Base-by-base conservation (phyloP, 176 grass and related monocot genomes). In the Canna indica region DNA sequence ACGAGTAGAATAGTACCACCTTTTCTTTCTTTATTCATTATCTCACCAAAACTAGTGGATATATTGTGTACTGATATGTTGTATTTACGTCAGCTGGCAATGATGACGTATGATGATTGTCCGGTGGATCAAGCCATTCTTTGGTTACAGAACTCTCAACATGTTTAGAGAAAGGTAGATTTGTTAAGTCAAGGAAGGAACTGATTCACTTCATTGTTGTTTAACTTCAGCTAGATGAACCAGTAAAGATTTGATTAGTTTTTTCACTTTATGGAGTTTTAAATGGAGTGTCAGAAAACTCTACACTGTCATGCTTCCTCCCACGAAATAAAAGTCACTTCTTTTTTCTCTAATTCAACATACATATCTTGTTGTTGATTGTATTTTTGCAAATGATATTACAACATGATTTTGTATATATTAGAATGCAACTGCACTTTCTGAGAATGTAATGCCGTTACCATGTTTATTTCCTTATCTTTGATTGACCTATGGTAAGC, bases 81-180 rank as follows among this genome's bases (percentile, higher is more conserved):
- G 25, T 32, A 24, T 73, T 47, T 75, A 59, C 39, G 69, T 35
- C 58, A 85, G 73, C 47, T 73, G 73, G 73, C 65, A 80, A 72
- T 72, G 82, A 80, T 72, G 82, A 80, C 67, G 77, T 84, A 80
- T 84, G 62, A 84, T 59, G 65, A 59, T 75, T 56, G 50, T 47
- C 15, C 36, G 31, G 62, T 54, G 64, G 46, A 41, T 59, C 35
- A 42, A 7, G 64, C 64, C 5, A 38, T 28, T 29, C 17, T 73
- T 30, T 59, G 71, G n/a, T 57, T 22, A 59, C n/a, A 28, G 13
- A 60, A 59, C 24, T 59, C 29, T 15, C 53, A 17, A 28, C 31
- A 36, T 25, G 2, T 27, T 60, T 39, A 20, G 25, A 70, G 27
- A 48, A 22, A 31, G 68, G 33, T 41, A 36, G 28, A 24, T 33